Evolutionary conservation across 2,329 filamentous ascomycete species (phyloP).

Genomic region (Nakataea oryzae): DNA sequence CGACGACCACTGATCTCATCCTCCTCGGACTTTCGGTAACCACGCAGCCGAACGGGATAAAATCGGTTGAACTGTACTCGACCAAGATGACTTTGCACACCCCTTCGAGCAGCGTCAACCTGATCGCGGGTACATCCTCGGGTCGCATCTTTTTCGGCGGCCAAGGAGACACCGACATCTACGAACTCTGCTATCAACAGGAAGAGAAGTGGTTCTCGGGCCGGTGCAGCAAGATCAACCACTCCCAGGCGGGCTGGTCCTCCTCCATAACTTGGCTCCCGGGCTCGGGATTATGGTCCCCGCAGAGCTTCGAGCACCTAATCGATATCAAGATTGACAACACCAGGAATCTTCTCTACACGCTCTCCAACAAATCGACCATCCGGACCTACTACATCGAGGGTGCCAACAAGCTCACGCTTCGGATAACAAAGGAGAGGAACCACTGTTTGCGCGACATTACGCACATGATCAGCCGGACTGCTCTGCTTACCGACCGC

Average conservation of each 20-base stretch:
- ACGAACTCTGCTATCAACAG: slow-evolving; percentile 92
- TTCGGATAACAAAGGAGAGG: slow-evolving; percentile 57
- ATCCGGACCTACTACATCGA: slow-evolving; percentile 90
- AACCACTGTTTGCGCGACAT: slow-evolving; percentile 59
- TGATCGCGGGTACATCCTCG: slow-evolving; percentile 70
- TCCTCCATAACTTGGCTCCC: slow-evolving; percentile 47
- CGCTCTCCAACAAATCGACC: slow-evolving; percentile 76
- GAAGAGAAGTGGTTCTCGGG: slow-evolving; percentile 95
- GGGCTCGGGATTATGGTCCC: slow-evolving; percentile 32
- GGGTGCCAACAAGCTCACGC: slow-evolving; percentile 45
- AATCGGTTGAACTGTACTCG: slow-evolving; percentile 70
- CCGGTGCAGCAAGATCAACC: slow-evolving; percentile 79
- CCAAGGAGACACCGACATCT: slow-evolving; percentile 70
- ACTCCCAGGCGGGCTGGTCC: slow-evolving; percentile 64
- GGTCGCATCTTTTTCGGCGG: slow-evolving; percentile 93
- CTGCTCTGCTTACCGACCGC: slow-evolving; percentile 57
- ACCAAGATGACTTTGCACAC: slow-evolving; percentile 77
- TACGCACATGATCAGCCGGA: slow-evolving; percentile 72
- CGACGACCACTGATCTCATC: slow-evolving; percentile 75
- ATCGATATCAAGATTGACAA: slow-evolving; percentile 81
- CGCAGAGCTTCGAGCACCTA: slow-evolving; percentile 50
- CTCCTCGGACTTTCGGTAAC: slow-evolving; percentile 73
- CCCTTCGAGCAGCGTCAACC: slow-evolving; percentile 64
- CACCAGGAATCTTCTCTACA: slow-evolving; percentile 79
- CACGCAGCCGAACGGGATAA: slow-evolving; percentile 57